phyloP scores from a whole-genome alignment of 148 eudicot genomes.

The Rhododendron vialii region DNA sequence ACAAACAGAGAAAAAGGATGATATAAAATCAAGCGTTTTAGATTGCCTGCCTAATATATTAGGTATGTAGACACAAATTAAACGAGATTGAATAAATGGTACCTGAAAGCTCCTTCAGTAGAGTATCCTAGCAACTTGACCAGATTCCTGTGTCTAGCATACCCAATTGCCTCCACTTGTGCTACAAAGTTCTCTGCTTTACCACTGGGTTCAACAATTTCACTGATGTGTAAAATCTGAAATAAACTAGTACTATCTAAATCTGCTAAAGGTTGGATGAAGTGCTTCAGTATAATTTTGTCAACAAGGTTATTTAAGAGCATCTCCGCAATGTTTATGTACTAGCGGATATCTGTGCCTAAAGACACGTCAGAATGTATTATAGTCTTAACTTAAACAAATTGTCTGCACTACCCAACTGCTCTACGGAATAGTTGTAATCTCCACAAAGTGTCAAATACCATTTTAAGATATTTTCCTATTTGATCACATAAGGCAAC shows the following conservation, averaged over 20 bases:
- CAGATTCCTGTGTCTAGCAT: slow-evolving; percentile 37
- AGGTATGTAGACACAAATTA: too few relatives aligned
- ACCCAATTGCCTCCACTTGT: slow-evolving; percentile 33
- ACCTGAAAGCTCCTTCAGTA: slow-evolving; percentile 32
- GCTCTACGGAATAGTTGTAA: too few relatives aligned
- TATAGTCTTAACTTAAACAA: too few relatives aligned
- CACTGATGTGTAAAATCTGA: neutral
- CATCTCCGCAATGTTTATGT: neutral
- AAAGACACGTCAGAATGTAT: too few relatives aligned
- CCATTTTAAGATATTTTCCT: too few relatives aligned
- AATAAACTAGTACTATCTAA: neutral
- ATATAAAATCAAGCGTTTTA: neutral
- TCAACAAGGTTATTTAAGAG: neutral
- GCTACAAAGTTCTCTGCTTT: slow-evolving; percentile 20
- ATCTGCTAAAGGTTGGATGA: neutral
- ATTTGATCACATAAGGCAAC: too few relatives aligned
- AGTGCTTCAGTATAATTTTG: neutral
- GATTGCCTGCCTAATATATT: neutral
- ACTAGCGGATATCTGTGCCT: too few relatives aligned
- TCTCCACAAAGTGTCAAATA: too few relatives aligned
- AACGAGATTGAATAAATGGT: neutral
- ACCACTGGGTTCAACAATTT: slow-evolving; percentile 19
- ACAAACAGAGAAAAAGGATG: neutral
- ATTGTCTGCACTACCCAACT: too few relatives aligned
- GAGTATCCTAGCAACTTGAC: slow-evolving; percentile 45